Evolutionary conservation across 192 early-diverging fungal species (phyloP).

Genomic region (Lunasporangiospora selenospora): DNA sequence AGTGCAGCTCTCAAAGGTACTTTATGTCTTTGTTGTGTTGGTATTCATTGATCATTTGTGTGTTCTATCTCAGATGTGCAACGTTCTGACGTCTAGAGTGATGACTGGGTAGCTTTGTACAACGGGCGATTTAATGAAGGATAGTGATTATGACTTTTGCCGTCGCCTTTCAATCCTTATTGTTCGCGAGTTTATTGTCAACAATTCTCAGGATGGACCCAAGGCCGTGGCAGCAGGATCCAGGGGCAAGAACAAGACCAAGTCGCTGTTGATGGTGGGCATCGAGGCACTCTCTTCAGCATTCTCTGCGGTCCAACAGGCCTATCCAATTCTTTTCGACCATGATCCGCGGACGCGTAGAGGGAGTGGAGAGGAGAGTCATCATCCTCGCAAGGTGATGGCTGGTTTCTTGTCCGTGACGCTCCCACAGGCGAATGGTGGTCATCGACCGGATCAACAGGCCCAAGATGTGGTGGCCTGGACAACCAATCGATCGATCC

Average conservation of each 20-base stretch:
- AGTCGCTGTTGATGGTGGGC: slow-evolving; percentile 39
- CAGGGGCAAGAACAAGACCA: slow-evolving; percentile 45
- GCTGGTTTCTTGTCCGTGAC: slow-evolving; percentile 26
- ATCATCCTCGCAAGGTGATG: slow-evolving; percentile 13
- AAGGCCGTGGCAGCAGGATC: slow-evolving; percentile 37
- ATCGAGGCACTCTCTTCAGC: slow-evolving; percentile 44
- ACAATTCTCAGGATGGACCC: slow-evolving; percentile 21
- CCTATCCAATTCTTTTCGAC: too few relatives aligned
- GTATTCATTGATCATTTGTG: not conserved
- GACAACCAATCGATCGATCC: slow-evolving; percentile 36
- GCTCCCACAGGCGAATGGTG: slow-evolving; percentile 38
- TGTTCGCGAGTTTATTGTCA: slow-evolving; percentile 35
- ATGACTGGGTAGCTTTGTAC: slow-evolving; percentile 30
- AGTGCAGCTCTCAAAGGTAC: slow-evolving; percentile 42
- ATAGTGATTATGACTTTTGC: slow-evolving; percentile 41
- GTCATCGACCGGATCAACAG: slow-evolving; percentile 22
- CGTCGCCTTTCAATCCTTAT: slow-evolving; percentile 28
- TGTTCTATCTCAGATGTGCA: not conserved
- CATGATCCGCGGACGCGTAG: too few relatives aligned
- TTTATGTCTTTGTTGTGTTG: not conserved
- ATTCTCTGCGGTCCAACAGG: too few relatives aligned
- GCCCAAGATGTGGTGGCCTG: slow-evolving; percentile 34
- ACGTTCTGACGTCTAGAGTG: too few relatives aligned
- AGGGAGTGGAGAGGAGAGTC: too few relatives aligned
- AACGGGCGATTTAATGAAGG: slow-evolving; percentile 12